A percentile compares a stretch with the other conserved stretches of the same genome.
Evolutionary conservation across 106 monocot species (phyloP).

Genomic region (Dendrobium nobile): DNA sequence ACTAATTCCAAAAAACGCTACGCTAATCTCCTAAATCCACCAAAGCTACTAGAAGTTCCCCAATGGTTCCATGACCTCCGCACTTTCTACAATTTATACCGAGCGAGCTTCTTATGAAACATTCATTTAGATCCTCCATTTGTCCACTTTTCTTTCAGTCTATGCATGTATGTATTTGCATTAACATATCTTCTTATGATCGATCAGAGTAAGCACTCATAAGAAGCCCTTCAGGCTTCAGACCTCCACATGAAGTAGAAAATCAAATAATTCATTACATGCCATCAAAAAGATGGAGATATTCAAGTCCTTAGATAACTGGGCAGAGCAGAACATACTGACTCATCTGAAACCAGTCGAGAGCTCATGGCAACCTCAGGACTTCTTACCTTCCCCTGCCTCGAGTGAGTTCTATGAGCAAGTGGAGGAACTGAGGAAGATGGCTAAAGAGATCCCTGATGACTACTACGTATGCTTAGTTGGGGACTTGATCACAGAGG

Average conservation of each 20-base stretch:
- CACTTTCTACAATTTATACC: background rate
- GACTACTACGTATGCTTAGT: conserved; percentile 15
- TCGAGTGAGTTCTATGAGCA: background rate
- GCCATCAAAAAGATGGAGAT: conserved; percentile 18
- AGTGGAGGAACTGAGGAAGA: conserved; percentile 3
- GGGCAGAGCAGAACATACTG: conserved; percentile 10
- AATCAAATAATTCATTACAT: conserved; percentile 17
- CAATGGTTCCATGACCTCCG: background rate
- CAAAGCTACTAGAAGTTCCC: background rate
- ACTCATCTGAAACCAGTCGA: conserved; percentile 18
- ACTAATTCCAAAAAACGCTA: background rate
- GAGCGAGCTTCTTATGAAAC: background rate
- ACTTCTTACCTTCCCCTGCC: conserved; percentile 5
- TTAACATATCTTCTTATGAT: background rate
- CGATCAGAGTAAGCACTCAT: background rate
- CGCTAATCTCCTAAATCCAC: background rate
- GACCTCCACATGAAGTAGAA: conserved; percentile 17
- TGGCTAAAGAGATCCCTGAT: conserved; percentile 12
- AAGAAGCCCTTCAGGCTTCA: conserved; percentile 18
- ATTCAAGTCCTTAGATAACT: conserved; percentile 14
- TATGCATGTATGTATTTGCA: background rate
- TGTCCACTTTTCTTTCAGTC: background rate
- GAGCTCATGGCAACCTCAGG: conserved; percentile 18
- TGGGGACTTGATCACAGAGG: conserved; percentile 17
- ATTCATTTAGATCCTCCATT: background rate